Percentiles rank a stretch among this genome's conserved stretches.
Conservation (phyloP, 192 early-diverging fungal genomes). For the Chytriomyces sp. region DNA sequence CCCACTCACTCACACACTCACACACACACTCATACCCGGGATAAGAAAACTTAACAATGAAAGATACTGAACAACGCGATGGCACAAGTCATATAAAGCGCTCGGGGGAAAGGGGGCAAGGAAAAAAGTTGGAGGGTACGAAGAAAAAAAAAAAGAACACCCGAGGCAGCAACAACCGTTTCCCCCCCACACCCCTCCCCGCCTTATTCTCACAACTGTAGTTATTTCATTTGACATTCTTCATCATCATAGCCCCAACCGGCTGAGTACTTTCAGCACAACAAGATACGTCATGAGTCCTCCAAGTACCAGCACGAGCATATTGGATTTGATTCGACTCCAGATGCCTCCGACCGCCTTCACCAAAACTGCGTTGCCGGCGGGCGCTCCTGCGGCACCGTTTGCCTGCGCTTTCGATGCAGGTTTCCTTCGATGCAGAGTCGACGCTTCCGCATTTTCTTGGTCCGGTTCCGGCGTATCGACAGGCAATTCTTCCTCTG, state of each 20-base stretch:
- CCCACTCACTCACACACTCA: too few relatives aligned
- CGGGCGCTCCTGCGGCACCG: background rate
- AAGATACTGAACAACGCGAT: too few relatives aligned
- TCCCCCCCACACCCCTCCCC: too few relatives aligned
- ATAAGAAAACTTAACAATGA: too few relatives aligned
- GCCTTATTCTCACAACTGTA: too few relatives aligned
- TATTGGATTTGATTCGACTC: conserved; percentile 35
- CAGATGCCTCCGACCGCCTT: conserved; percentile 27
- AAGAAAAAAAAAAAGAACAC: too few relatives aligned
- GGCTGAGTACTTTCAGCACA: conserved; percentile 42
- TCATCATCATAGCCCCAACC: background rate
- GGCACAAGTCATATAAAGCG: too few relatives aligned
- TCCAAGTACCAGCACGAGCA: conserved; percentile 42
- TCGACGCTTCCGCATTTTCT: conserved; percentile 1
- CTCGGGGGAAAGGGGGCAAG: too few relatives aligned
- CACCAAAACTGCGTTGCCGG: background rate
- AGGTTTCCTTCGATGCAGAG: background rate
- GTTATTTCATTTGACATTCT: too few relatives aligned
- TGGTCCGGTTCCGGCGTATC: conserved; percentile 4
- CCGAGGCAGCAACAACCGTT: too few relatives aligned
- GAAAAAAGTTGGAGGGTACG: too few relatives aligned
- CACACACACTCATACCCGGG: too few relatives aligned
- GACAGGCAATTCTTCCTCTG: background rate
- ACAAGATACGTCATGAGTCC: conserved; percentile 49
- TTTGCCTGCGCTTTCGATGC: background rate